A percentile compares a stretch with the other conserved stretches of the same genome.
These are phyloP conservation scores for Dissophora ornata DNA, from an alignment of 192 early-diverging fungal genomes.

Conservation along the genomic window DNA sequence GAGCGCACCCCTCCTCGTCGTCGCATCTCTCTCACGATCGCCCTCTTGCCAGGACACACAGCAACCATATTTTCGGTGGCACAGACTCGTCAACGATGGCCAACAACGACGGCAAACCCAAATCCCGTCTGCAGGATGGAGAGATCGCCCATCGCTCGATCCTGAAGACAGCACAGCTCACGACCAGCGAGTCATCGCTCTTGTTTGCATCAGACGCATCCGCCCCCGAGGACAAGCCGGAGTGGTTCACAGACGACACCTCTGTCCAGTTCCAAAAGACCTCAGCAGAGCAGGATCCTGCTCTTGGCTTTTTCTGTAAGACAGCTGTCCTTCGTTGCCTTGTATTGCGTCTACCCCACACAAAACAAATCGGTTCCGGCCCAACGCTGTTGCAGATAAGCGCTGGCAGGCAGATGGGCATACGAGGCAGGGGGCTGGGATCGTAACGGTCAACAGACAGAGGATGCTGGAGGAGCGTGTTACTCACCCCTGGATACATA, in stretches of 20 bases:
- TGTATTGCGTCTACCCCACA: too few relatives aligned
- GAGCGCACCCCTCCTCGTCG: too few relatives aligned
- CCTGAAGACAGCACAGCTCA: slow-evolving; percentile 31
- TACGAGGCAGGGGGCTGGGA: too few relatives aligned
- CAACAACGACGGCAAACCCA: neutral
- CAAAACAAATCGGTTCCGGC: too few relatives aligned
- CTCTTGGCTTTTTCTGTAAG: slow-evolving; percentile 53
- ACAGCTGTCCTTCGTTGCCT: too few relatives aligned
- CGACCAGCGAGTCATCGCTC: slow-evolving; percentile 30
- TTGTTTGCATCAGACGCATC: slow-evolving; percentile 38
- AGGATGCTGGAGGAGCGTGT: too few relatives aligned
- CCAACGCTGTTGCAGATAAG: too few relatives aligned
- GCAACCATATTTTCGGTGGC: neutral
- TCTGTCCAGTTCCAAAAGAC: slow-evolving; percentile 49
- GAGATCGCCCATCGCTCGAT: neutral
- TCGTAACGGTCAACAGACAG: too few relatives aligned
- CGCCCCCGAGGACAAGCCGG: slow-evolving; percentile 32
- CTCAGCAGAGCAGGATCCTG: slow-evolving; percentile 41
- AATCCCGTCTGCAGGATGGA: neutral
- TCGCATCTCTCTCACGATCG: too few relatives aligned
- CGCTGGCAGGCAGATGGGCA: too few relatives aligned
- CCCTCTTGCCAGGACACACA: neutral
- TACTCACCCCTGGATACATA: too few relatives aligned
- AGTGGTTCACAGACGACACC: slow-evolving; percentile 50
- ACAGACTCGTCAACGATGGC: neutral